phyloP scores from a whole-genome alignment of 768 basidiomycete genomes.

The Auriculariales sp. region DNA sequence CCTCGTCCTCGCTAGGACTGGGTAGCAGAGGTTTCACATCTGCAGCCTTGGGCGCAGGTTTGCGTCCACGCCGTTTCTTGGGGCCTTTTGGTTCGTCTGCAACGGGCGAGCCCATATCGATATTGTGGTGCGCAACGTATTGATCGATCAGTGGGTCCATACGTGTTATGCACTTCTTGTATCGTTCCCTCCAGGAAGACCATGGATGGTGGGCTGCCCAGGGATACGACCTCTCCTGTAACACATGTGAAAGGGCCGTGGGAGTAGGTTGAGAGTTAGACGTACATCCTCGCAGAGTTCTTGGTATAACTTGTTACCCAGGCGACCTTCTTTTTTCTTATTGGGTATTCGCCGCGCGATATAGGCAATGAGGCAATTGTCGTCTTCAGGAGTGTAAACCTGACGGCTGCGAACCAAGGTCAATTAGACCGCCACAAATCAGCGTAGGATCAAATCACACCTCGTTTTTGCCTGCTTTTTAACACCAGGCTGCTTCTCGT shows the following conservation, averaged over 20 bases:
- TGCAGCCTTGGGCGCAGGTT: no score
- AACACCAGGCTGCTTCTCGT: slow-evolving; percentile 64
- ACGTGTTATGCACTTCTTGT: no score
- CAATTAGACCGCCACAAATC: neutral
- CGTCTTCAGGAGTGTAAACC: slow-evolving; percentile 65
- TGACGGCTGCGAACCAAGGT: slow-evolving; percentile 37
- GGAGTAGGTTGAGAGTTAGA: neutral
- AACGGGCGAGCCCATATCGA: no score
- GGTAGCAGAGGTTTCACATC: no score
- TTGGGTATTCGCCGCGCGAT: slow-evolving; percentile 75
- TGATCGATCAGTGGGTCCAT: no score
- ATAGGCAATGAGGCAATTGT: slow-evolving; percentile 59
- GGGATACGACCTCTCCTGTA: slow-evolving; percentile 24
- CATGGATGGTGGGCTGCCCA: slow-evolving; percentile 79
- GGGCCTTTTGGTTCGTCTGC: no score
- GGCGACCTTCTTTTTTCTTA: slow-evolving; percentile 68
- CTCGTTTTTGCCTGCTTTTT: slow-evolving; percentile 49
- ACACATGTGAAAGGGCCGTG: slow-evolving; percentile 2
- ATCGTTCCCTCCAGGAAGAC: slow-evolving; percentile 83
- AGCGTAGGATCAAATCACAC: neutral
- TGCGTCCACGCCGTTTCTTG: no score
- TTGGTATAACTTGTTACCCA: slow-evolving; percentile 71
- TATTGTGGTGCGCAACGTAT: no score
- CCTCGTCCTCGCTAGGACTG: no score
- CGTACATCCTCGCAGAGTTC: slow-evolving; percentile 61